Percentiles rank a stretch among this genome's conserved stretches.
These are phyloP conservation scores for Begonia loranthoides DNA, from an alignment of 306 rosid species.

Conservation along the genomic window DNA sequence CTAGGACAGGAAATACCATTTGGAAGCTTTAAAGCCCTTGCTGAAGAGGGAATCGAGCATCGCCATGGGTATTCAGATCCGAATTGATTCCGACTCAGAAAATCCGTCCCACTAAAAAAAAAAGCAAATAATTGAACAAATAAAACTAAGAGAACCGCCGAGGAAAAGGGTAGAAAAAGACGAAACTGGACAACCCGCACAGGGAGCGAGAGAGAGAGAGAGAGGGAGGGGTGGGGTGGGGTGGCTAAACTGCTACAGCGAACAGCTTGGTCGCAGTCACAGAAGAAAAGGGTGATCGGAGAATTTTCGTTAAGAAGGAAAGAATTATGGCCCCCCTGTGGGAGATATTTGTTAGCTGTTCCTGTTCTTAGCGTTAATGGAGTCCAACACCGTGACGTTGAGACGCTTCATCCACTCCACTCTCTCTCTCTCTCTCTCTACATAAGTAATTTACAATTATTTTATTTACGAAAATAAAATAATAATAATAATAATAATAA, in stretches of 20 bases:
- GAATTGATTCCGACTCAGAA: background rate
- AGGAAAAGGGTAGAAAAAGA: background rate
- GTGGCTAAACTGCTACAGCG: background rate
- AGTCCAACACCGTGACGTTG: too few species aligned
- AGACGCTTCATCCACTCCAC: too few species aligned
- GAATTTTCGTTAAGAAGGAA: slow-evolving; percentile 10
- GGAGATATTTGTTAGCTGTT: too few species aligned
- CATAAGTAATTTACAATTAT: too few species aligned
- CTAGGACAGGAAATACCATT: slow-evolving; percentile 36
- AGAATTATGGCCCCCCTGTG: background rate
- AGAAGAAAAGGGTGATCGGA: slow-evolving; percentile 6
- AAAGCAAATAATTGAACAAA: too few species aligned
- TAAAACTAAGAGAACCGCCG: too few species aligned
- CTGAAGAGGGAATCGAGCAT: slow-evolving; percentile 83
- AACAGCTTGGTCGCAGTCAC: background rate
- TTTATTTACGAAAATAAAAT: too few species aligned
- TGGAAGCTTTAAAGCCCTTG: slow-evolving; percentile 79
- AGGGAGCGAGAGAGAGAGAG: background rate
- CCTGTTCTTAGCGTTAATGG: too few species aligned
- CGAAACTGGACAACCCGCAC: background rate
- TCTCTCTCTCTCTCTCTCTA: too few species aligned
- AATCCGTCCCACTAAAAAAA: too few species aligned
- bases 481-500: too few species aligned
- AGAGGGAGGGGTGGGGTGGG: too few species aligned
- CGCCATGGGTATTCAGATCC: slow-evolving; percentile 33